These are phyloP conservation scores for Liriodendron chinense DNA, from an alignment of 164 flowering plant genomes.

Conservation along the genomic window DNA sequence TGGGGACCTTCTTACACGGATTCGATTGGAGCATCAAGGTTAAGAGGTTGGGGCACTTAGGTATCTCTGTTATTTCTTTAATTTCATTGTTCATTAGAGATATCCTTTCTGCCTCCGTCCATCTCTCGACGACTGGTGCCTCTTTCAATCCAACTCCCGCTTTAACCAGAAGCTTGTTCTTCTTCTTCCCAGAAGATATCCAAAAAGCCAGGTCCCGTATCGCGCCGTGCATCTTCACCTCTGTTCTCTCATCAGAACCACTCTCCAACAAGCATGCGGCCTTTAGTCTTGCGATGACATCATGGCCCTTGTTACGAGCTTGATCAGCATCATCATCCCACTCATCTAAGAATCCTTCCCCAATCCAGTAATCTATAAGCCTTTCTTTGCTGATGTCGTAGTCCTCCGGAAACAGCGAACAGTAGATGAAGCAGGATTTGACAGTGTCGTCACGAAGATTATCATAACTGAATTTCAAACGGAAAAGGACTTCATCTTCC, in stretches of 20 bases:
- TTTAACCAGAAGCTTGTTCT: slow-evolving; percentile 5
- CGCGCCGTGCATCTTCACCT: slow-evolving; percentile 14
- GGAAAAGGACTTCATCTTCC: neutral
- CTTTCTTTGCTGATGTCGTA: slow-evolving; percentile 1
- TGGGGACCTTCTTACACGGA: neutral
- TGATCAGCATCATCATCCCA: slow-evolving; percentile 12
- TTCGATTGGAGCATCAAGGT: slow-evolving; percentile 17
- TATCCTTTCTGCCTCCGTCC: slow-evolving; percentile 15
- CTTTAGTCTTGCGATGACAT: slow-evolving; percentile 11
- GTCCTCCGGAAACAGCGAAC: slow-evolving; percentile 15
- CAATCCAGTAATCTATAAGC: slow-evolving; percentile 11
- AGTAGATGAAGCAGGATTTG: slow-evolving; percentile 11
- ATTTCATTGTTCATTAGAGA: slow-evolving; percentile 9
- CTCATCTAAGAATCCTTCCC: slow-evolving; percentile 15
- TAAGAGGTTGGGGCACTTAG: slow-evolving; percentile 18
- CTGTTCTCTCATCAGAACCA: slow-evolving; percentile 6
- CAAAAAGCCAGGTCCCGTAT: slow-evolving; percentile 11
- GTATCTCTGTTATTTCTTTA: neutral
- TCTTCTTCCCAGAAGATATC: slow-evolving; percentile 12
- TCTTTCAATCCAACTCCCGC: neutral
- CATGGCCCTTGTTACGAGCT: slow-evolving; percentile 9
- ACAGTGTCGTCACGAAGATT: neutral
- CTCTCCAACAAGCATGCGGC: slow-evolving; percentile 15
- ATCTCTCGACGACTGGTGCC: neutral
- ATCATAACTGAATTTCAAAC: slow-evolving; percentile 17